Evolutionary conservation across 805 yeast genomes (phyloP).

Genomic region (Zygoascus biomembranicola): DNA sequence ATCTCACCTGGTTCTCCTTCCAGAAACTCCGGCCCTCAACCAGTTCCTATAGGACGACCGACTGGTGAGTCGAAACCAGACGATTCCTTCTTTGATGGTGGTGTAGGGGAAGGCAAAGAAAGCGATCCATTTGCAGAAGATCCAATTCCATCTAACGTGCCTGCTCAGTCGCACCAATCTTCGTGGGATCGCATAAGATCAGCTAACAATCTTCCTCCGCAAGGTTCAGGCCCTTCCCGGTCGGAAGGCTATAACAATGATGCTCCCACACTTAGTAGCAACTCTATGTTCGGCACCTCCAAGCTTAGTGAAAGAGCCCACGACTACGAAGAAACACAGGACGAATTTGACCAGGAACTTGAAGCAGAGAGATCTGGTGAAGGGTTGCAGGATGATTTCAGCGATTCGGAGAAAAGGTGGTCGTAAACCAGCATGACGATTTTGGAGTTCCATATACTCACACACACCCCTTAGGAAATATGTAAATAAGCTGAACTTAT

Average conservation of each 20-base stretch:
- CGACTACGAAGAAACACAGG: constrained; percentile 6
- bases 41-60: background rate
- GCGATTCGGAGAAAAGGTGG: constrained; percentile 22
- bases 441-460: background rate
- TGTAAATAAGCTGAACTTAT: background rate
- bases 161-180: background rate
- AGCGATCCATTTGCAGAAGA: constrained; percentile 2
- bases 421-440: background rate
- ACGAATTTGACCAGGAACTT: constrained; percentile 18
- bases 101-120: background rate
- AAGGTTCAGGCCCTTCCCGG: background rate
- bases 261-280: background rate
- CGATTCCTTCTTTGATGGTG: background rate
- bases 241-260: background rate
- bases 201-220: background rate
- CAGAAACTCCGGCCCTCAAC: background rate
- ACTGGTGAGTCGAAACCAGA: background rate
- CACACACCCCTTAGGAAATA: background rate
- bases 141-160: background rate
- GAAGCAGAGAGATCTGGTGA: constrained; percentile 18
- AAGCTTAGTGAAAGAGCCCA: background rate
- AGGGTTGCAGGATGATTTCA: constrained; percentile 18
- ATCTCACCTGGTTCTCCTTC: background rate
- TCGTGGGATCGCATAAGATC: constrained; percentile 16
- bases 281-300: background rate